Percentiles rank a stretch among this genome's conserved stretches.
Conservation (phyloP, 345 rosid species). For the Nephelium lappaceum region DNA sequence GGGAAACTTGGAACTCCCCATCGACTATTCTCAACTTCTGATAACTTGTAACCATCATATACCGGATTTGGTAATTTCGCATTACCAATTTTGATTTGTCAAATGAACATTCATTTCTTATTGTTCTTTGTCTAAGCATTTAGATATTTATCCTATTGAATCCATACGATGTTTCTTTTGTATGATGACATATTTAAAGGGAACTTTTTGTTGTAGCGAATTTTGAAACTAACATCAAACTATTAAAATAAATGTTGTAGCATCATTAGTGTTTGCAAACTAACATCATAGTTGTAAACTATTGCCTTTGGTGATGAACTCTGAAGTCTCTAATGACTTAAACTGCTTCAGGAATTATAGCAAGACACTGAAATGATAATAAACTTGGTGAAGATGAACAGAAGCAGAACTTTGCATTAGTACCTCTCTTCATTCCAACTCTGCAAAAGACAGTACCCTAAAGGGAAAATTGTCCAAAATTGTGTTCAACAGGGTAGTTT, state of each 20-base stretch:
- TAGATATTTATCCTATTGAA: too few species aligned
- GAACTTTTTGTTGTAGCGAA: too few species aligned
- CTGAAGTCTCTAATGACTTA: neutral
- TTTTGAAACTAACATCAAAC: too few species aligned
- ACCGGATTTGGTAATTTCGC: conserved; percentile 1
- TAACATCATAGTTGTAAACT: too few species aligned
- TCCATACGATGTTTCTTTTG: too few species aligned
- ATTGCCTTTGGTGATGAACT: neutral
- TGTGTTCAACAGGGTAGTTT: conserved; percentile 57
- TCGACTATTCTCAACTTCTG: neutral
- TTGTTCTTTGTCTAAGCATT: neutral
- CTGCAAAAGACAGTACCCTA: neutral
- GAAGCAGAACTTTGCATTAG: neutral
- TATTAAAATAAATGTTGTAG: too few species aligned
- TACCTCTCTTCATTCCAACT: neutral
- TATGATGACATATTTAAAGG: too few species aligned
- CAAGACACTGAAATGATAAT: neutral
- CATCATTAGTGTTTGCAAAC: too few species aligned
- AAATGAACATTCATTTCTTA: neutral
- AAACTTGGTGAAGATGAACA: neutral
- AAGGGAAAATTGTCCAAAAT: conserved; percentile 11
- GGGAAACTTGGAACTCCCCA: conserved; percentile 4
- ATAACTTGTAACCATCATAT: neutral
- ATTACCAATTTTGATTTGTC: conserved; percentile 9
- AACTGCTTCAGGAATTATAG: neutral